These are phyloP conservation scores for Carex cristatella DNA, from an alignment of 176 grass and related monocot species.

Conservation along the genomic window DNA sequence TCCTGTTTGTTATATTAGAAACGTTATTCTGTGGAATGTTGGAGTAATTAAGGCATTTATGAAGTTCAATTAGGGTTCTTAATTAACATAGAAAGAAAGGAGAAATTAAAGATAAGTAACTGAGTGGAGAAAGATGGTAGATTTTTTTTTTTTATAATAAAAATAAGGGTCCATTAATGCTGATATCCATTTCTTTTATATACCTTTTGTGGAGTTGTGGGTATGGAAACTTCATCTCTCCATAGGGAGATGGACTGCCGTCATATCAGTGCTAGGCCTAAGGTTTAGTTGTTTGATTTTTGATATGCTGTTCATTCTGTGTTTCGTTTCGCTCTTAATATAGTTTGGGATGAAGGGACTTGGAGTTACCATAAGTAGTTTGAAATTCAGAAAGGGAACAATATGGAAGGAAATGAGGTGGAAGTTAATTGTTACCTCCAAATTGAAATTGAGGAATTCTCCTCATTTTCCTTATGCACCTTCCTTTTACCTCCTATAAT, in stretches of 20 bases:
- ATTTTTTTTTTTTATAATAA: background rate
- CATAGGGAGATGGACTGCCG: background rate
- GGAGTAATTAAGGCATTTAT: background rate
- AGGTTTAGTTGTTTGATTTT: background rate
- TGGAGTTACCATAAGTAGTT: background rate
- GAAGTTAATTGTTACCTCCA: no score
- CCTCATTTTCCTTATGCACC: no score
- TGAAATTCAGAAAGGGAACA: background rate
- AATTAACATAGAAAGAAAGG: background rate
- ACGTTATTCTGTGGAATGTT: background rate
- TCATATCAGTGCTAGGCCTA: background rate
- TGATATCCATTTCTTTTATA: background rate
- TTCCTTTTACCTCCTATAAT: no score
- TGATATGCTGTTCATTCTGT: background rate
- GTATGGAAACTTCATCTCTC: background rate
- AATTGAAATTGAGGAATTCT: no score
- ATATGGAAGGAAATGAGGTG: no score
- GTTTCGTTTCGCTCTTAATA: background rate
- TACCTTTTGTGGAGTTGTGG: background rate
- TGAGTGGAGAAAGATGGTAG: background rate
- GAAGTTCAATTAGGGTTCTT: background rate
- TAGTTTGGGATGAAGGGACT: background rate
- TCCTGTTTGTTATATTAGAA: background rate
- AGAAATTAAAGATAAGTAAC: background rate
- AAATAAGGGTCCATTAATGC: background rate